Evolutionary conservation across 2,329 filamentous ascomycete genomes (phyloP).

Genomic region (Stemphylium beticola): DNA sequence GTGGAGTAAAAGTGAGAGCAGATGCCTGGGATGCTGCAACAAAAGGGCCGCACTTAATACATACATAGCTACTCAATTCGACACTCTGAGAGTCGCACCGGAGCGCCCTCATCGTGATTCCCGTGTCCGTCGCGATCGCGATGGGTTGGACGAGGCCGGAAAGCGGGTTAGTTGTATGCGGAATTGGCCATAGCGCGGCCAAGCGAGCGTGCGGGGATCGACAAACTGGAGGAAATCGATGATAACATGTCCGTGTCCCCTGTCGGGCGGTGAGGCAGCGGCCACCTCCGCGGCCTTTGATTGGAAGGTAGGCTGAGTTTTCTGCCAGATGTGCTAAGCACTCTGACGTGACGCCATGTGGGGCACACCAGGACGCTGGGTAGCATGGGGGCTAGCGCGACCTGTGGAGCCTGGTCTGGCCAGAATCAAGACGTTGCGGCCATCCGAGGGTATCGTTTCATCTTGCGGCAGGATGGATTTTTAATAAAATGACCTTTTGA

Average conservation of each 20-base stretch:
- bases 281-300: slow-evolving; percentile 10
- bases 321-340: slow-evolving; percentile 36
- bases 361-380: slow-evolving; percentile 26
- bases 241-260: slow-evolving; percentile 8
- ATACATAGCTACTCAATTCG: slow-evolving; percentile 4
- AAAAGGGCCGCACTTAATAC: slow-evolving; percentile 12
- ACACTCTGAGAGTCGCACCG: slow-evolving; percentile 22
- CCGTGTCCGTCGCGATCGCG: slow-evolving; percentile 21
- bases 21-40: background rate
- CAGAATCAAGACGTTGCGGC: slow-evolving; percentile 16
- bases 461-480: slow-evolving; percentile 14
- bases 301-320: slow-evolving; percentile 23
- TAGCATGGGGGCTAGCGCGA: slow-evolving; percentile 27
- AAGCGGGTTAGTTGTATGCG: slow-evolving; percentile 23
- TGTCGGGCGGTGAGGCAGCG: slow-evolving; percentile 28
- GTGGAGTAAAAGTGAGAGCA: background rate
- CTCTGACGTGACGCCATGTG: slow-evolving; percentile 32
- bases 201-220: slow-evolving; percentile 30
- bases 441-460: slow-evolving; percentile 27
- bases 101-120: slow-evolving; percentile 14
- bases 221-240: slow-evolving; percentile 35
- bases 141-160: slow-evolving; percentile 16
- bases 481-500: slow-evolving; percentile 6
- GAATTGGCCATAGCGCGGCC: slow-evolving; percentile 17
- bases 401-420: slow-evolving; percentile 25